phyloP scores from a whole-genome alignment of 495 filamentous ascomycete genomes.

The Halenospora varia region DNA sequence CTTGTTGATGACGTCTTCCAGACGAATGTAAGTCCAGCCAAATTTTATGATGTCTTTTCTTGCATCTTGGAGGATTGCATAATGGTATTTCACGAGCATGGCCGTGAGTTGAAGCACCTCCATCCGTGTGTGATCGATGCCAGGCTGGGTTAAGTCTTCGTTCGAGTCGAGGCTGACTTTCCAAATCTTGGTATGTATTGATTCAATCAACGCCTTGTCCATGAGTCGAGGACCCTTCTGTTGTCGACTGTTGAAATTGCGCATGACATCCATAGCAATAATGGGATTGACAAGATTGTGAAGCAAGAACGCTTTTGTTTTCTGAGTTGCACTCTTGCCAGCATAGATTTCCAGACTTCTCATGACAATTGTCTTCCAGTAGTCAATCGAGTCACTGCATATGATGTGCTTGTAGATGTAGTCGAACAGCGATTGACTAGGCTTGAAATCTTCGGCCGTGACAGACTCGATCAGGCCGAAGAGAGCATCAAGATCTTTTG shows the following conservation, averaged over 20 bases:
- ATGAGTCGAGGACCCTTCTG: slow-evolving; percentile 69
- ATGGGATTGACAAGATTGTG: slow-evolving; percentile 93
- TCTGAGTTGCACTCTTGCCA: slow-evolving; percentile 69
- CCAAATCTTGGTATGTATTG: slow-evolving; percentile 92
- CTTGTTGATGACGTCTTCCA: slow-evolving; percentile 99
- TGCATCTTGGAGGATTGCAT: slow-evolving; percentile 75
- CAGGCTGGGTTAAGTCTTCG: slow-evolving; percentile 80
- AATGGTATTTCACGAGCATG: slow-evolving; percentile 90
- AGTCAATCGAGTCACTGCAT: slow-evolving; percentile 79
- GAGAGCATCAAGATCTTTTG: slow-evolving; percentile 81
- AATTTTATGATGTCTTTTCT: slow-evolving; percentile 99
- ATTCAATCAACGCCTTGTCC: slow-evolving; percentile 84
- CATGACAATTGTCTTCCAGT: slow-evolving; percentile 78
- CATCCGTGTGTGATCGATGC: slow-evolving; percentile 93
- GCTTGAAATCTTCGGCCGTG: slow-evolving; percentile 76
- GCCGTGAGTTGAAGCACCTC: slow-evolving; percentile 93
- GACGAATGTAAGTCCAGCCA: slow-evolving; percentile 94
- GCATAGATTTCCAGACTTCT: slow-evolving; percentile 87
- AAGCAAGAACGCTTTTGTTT: slow-evolving; percentile 89
- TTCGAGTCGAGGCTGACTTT: slow-evolving; percentile 77
- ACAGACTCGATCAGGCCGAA: slow-evolving; percentile 80
- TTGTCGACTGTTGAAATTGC: slow-evolving; percentile 48
- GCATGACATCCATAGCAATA: slow-evolving; percentile 92
- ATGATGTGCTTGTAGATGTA: slow-evolving; percentile 88
- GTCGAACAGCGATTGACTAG: slow-evolving; percentile 65